A percentile compares a stretch with the other conserved stretches of the same genome.
These are phyloP conservation scores for Salvia rosmarinus DNA, from an alignment of 257 asterid genomes.

Conservation along the genomic window DNA sequence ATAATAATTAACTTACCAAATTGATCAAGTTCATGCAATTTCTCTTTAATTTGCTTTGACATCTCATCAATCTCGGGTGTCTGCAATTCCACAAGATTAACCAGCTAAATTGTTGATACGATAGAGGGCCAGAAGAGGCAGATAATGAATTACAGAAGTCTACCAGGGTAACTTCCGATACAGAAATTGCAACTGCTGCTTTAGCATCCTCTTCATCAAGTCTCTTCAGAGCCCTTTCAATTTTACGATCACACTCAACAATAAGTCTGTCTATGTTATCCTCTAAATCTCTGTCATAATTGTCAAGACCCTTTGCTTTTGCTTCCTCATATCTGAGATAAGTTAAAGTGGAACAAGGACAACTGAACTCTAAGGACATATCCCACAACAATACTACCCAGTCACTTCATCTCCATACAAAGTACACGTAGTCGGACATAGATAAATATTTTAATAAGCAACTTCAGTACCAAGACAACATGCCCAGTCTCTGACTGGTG, in stretches of 20 bases:
- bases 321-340: slow-evolving; percentile 72
- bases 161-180: slow-evolving; percentile 90
- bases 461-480: background rate
- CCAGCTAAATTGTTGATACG: background rate
- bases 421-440: background rate
- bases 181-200: slow-evolving; percentile 95
- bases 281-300: slow-evolving; percentile 92
- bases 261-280: slow-evolving; percentile 93
- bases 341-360: slow-evolving; percentile 52
- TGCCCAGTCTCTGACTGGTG: background rate
- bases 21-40: slow-evolving; percentile 78
- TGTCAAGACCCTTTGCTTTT: slow-evolving; percentile 78
- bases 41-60: slow-evolving; percentile 85
- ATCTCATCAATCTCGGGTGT: slow-evolving; percentile 75
- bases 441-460: slow-evolving; percentile 14
- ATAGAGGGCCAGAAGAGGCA: background rate
- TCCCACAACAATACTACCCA: background rate
- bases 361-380: slow-evolving; percentile 8
- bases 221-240: slow-evolving; percentile 83
- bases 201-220: slow-evolving; percentile 98
- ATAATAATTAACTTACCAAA: slow-evolving; percentile 51
- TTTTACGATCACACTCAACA: slow-evolving; percentile 93
- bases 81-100: slow-evolving; percentile 47
- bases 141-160: slow-evolving; percentile 16
- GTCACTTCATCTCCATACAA: background rate